Base-by-base conservation (phyloP, 192 early-diverging fungal species). In the Coemansia sp. region DNA sequence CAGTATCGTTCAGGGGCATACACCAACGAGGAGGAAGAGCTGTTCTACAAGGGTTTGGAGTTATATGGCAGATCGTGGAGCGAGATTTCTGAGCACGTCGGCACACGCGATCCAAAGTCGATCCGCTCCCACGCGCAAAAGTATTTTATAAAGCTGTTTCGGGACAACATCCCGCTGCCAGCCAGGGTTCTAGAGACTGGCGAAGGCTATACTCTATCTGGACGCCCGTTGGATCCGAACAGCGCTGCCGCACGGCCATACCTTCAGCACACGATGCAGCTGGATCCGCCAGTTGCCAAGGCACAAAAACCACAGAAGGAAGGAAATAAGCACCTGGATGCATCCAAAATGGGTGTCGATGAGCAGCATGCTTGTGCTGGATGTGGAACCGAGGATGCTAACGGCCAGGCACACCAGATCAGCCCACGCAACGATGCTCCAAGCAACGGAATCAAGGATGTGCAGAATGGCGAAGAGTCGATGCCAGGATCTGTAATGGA, bases 111-210 rank as follows among this genome's bases (percentile, higher is more conserved):
- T 59, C 45, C 87, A 47, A 90, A 92, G 67, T 91, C 91, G 17
- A 90, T 96, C 58, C 82, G 92, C 58, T 90, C 89, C 57, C 94
- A 94, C 65, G 92, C 92, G 36, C 93, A 94, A 80, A 94, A 94
- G 69, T 88, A 93, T 68, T 93, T 96, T 62, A 94, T 94, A 73
- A 92, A 93, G 68, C 74, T 96, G 66, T 96, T 84, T 70, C 72
- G 94, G 29, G 94, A 93, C 61, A 86, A 77, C 20, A 67, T 90
- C 42, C 90, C 90, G 34, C 72, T 96, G 44, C 94, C 94, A n/a
- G 81, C 72, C 54, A 95, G 92, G 75, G 91, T 94, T 48, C 33
- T 65, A 34, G 82, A 84, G 59, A 79, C 84, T 2, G 91, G 91
- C n/a, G 82, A 73, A 13, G 91, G 91, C 1, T 91, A 92, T 74